A percentile compares a stretch with the other conserved stretches of the same genome.
Evolutionary conservation across 2,329 filamentous ascomycete genomes (phyloP).

Genomic region (Botryosphaeria dothidea): DNA sequence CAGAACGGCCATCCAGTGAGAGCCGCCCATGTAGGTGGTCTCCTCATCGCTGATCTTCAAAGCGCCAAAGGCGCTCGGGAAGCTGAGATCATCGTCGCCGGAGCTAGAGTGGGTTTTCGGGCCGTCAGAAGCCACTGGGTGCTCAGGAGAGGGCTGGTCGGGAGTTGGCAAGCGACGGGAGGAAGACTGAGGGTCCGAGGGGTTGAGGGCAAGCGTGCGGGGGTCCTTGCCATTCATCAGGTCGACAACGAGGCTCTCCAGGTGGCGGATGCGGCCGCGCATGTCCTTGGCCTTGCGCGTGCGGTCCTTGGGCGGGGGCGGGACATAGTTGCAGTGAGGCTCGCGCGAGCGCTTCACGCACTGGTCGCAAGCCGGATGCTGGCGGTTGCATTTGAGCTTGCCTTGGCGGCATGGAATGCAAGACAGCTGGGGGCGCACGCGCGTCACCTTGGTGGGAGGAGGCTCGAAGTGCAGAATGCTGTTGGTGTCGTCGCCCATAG

Average conservation of each 20-base stretch:
- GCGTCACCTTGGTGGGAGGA: conserved; percentile 15
- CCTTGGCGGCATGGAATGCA: conserved; percentile 32
- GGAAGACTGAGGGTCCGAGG: neutral
- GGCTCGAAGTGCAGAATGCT: conserved; percentile 12
- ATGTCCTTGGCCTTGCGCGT: conserved; percentile 32
- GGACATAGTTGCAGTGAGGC: conserved; percentile 28
- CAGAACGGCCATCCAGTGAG: conserved; percentile 39
- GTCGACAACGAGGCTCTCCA: conserved; percentile 37
- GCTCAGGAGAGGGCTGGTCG: conserved; percentile 14
- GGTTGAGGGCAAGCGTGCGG: conserved; percentile 14
- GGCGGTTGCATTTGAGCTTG: conserved; percentile 39
- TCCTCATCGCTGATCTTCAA: conserved; percentile 22
- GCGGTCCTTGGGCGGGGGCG: conserved; percentile 27
- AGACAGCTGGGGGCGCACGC: conserved; percentile 27
- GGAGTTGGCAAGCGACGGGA: conserved; percentile 15
- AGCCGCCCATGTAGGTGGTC: conserved; percentile 25
- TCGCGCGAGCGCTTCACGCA: conserved; percentile 37
- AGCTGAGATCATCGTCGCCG: conserved; percentile 14
- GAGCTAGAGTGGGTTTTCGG: conserved; percentile 17
- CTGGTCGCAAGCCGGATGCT: conserved; percentile 39
- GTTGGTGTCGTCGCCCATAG: conserved; percentile 14
- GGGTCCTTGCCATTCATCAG: conserved; percentile 32
- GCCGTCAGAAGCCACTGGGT: conserved; percentile 4
- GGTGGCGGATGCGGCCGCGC: conserved; percentile 38
- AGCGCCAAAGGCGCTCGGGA: conserved; percentile 13